Evolutionary conservation across 2,329 filamentous ascomycete species (phyloP).

Genomic region (Laburnicola sp.): DNA sequence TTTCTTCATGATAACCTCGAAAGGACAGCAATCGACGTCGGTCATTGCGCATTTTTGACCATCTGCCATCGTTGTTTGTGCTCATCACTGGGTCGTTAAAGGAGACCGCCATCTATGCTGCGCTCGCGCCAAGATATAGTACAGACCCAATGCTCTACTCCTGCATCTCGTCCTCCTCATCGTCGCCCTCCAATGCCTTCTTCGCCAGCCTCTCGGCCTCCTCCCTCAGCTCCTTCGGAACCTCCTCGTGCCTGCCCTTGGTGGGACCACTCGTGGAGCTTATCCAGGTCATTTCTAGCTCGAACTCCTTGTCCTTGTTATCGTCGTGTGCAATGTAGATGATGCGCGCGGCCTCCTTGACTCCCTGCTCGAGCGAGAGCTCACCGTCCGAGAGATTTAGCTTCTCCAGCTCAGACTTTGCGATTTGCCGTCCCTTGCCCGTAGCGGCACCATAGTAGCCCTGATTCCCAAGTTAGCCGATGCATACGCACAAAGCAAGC

Average conservation of each 20-base stretch:
- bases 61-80: not conserved
- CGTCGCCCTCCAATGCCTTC: constrained; percentile 83
- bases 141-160: constrained; percentile 58
- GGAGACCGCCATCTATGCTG: constrained; percentile 33
- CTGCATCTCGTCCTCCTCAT: constrained; percentile 88
- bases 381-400: constrained; percentile 78
- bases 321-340: constrained; percentile 98
- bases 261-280: constrained; percentile 82
- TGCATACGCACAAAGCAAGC: not conserved
- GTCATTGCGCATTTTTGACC: not conserved
- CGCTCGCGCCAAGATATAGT: constrained; percentile 22
- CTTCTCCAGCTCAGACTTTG: constrained; percentile 98
- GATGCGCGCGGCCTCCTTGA: constrained; percentile 95
- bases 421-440: constrained; percentile 93
- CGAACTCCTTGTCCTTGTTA: constrained; percentile 99
- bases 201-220: constrained; percentile 93
- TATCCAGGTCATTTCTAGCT: constrained; percentile 99
- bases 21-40: not conserved
- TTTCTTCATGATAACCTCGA: not conserved
- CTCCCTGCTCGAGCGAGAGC: constrained; percentile 79
- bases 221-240: constrained; percentile 85
- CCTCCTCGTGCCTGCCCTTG: constrained; percentile 89
- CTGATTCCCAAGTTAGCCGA: constrained; percentile 41
- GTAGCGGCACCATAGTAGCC: constrained; percentile 98
- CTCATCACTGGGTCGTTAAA: constrained; percentile 29